Evolutionary conservation across 164 flowering plant species (phyloP).

Genomic region (Echeveria elegans): DNA sequence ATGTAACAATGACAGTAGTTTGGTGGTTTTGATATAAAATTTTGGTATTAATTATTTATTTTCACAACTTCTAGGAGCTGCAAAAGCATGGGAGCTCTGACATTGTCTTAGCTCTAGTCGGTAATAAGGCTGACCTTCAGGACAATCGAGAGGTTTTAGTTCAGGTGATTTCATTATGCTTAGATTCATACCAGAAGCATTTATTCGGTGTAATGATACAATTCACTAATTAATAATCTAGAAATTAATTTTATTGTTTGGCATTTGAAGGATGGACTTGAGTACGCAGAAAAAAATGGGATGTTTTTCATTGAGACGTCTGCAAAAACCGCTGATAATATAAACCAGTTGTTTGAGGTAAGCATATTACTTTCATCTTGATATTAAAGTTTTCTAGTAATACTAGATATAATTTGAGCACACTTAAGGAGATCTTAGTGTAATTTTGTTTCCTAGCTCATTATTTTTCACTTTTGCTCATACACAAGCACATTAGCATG

Average conservation of each 20-base stretch:
- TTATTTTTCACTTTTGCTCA: background rate
- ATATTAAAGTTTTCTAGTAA: background rate
- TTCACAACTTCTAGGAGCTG: conserved; percentile 48
- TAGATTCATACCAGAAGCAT: background rate
- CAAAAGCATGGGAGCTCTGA: conserved; percentile 97
- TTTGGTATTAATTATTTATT: conserved; percentile 2
- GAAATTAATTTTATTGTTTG: background rate
- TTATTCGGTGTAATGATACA: background rate
- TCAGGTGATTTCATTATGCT: conserved; percentile 41
- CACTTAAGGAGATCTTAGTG: background rate
- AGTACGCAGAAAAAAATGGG: conserved; percentile 91
- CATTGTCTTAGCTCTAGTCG: conserved; percentile 94
- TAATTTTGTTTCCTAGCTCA: background rate
- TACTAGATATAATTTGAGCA: background rate
- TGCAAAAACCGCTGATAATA: conserved; percentile 98
- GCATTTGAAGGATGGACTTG: conserved; percentile 70
- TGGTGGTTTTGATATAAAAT: conserved; percentile 3
- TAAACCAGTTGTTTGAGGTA: conserved; percentile 96
- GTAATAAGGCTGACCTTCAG: conserved; percentile 96
- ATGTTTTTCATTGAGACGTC: conserved; percentile 99
- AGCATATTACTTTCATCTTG: background rate
- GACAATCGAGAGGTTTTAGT: conserved; percentile 70
- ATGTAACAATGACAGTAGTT: background rate
- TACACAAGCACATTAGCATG: no score
- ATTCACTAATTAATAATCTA: background rate